Evolutionary conservation across 805 yeast species (phyloP), one percentile per base, ranked within the genome.

Genomic region (Priceomyces melissophilus): DNA sequence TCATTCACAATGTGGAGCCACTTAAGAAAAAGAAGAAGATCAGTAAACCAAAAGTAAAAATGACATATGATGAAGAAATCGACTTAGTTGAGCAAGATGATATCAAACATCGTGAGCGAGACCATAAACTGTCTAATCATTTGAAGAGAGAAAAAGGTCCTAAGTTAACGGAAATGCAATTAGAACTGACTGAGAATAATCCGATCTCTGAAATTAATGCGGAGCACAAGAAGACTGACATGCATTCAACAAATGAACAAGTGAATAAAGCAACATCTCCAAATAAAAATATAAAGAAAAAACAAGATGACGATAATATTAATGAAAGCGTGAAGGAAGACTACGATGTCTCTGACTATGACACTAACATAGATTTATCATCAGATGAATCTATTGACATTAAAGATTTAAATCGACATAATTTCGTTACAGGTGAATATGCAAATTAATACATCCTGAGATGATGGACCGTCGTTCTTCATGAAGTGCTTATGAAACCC

Each of bases 401-500:
- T 3, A 12, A 30, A 8, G 29, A 23, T 30, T 32, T 50, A 17
- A 38, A 45, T 23, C 15, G 36, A 3, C 52, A 48, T 42, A 40
- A 44, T 30, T 41, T 39, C 30, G 14, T 39, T 37, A 43, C 10
- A 38, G 29, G 23, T 23, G 26, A 32, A 28, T 5, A 20, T 20
- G 25, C 25, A 20, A 20, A 37, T 30, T 17, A 30, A 16, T 30
- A 29, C 34, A 30, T 30, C 10, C 10, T 14, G 7, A 29, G 13
- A 6, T 9, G 15, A 29, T 6, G 8, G 15, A 29, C 4, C 32
- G 4, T 29, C 8, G 13, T 12, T 29, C 25, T 20, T 20, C 25
- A 20, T 50, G 56, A 57, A 31, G 60, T 54, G 16, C 58, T 48
- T n/a, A 60, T 54, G 45, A 47, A 65, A 9, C 71, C 71, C 1